A percentile compares a stretch with the other conserved stretches of the same genome.
These are phyloP conservation scores for Ascochyta pisi DNA, from an alignment of 2,329 filamentous ascomycete genomes.

Conservation along the genomic window DNA sequence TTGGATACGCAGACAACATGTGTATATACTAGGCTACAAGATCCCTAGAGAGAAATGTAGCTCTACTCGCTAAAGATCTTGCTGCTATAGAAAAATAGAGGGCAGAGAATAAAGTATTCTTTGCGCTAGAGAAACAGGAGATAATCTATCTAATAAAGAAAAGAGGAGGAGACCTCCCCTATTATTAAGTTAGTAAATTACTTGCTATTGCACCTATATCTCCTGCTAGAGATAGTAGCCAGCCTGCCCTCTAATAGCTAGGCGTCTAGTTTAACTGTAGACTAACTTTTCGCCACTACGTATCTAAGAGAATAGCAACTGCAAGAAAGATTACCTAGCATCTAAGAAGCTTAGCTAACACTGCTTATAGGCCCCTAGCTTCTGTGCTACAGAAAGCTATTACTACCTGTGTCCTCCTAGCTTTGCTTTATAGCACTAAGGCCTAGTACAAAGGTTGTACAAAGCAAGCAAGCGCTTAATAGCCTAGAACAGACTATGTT, in stretches of 20 bases:
- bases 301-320: no score
- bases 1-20: neutral
- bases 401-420: neutral
- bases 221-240: neutral
- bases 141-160: neutral
- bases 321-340: neutral
- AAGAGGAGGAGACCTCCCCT: neutral
- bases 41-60: neutral
- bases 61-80: neutral
- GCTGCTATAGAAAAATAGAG: neutral
- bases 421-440: neutral
- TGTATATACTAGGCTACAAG: neutral
- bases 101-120: neutral
- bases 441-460: neutral
- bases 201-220: neutral
- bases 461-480: neutral
- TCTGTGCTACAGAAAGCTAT: neutral
- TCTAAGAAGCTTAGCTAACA: neutral
- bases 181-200: neutral
- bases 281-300: neutral
- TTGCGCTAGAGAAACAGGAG: neutral
- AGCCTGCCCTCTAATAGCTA: neutral
- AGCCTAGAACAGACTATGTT: neutral
- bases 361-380: neutral
- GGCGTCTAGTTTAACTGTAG: neutral